Evolutionary conservation across 2,329 filamentous ascomycete species (phyloP).

Genomic region (Diaporthe australafricana): DNA sequence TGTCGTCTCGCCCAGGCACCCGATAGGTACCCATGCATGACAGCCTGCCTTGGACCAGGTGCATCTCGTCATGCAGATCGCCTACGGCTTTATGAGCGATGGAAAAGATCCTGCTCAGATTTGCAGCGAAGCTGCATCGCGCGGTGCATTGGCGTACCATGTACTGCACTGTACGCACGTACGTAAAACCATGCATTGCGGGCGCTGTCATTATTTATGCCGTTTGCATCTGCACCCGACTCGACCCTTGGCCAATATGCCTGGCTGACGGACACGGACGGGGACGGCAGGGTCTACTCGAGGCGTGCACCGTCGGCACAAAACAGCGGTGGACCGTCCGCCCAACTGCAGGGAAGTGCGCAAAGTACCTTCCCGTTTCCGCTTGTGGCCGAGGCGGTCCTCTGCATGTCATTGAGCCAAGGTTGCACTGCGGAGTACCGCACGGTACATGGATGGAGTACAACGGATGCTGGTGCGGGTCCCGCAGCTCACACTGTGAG

Average conservation of each 20-base stretch:
- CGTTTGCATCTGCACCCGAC: constrained; percentile 20
- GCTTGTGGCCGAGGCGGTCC: constrained; percentile 31
- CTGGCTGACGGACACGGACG: constrained; percentile 3
- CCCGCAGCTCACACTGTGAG: constrained; percentile 3
- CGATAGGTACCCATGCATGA: constrained; percentile 13
- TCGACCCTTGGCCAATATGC: background rate
- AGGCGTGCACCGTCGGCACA: constrained; percentile 17
- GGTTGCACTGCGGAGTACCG: constrained; percentile 34
- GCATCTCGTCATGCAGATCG: constrained; percentile 28
- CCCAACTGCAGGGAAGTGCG: background rate
- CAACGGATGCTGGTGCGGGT: background rate
- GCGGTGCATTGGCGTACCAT: background rate
- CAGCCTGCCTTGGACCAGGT: constrained; percentile 23
- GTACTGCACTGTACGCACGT: background rate
- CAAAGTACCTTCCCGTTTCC: constrained; percentile 28
- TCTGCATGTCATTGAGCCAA: constrained; percentile 36
- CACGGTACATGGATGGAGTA: constrained; percentile 24
- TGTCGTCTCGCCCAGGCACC: constrained; percentile 3
- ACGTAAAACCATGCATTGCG: background rate
- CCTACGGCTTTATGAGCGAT: constrained; percentile 19
- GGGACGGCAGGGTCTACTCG: background rate
- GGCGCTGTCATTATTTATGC: constrained; percentile 16
- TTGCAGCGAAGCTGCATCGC: constrained; percentile 3
- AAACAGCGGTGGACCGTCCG: constrained; percentile 34
- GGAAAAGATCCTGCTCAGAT: background rate